Evolutionary conservation across 139 green algal genomes (phyloP).

Genomic region (Tetradesmus lagerheimii): DNA sequence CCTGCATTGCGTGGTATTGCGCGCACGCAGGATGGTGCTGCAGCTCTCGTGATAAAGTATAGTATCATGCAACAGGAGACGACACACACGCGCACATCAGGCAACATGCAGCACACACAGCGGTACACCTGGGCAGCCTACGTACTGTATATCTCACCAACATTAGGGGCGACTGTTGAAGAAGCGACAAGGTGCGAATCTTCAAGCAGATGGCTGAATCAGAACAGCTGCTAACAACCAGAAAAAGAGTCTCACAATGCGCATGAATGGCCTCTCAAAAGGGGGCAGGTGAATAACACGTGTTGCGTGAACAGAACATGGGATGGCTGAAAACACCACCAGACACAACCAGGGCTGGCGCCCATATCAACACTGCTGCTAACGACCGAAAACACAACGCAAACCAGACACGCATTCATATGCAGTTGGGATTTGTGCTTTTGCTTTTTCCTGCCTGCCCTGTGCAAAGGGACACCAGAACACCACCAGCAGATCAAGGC

Average conservation of each 20-base stretch:
- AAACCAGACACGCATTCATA: not conserved
- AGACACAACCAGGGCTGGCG: not conserved
- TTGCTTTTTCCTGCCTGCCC: not conserved
- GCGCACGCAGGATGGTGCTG: not conserved
- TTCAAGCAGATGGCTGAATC: not conserved
- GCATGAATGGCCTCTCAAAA: not conserved
- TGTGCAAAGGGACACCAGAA: not conserved
- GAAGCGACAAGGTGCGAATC: too few species aligned
- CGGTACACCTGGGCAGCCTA: not conserved
- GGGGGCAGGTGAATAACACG: not conserved
- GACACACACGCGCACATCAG: not conserved
- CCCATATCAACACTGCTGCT: not conserved
- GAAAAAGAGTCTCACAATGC: not conserved
- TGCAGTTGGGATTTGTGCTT: not conserved
- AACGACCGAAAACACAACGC: not conserved
- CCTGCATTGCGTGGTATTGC: not conserved
- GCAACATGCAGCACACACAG: not conserved
- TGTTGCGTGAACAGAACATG: not conserved
- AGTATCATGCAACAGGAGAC: not conserved
- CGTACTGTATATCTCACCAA: not conserved
- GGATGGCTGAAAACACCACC: not conserved
- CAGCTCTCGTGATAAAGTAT: not conserved
- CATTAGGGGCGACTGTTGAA: not conserved
- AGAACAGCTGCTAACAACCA: not conserved
- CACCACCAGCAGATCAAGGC: not conserved